Conservation (phyloP, 169 alveolate genomes). For the Toxoplasma gondii region DNA sequence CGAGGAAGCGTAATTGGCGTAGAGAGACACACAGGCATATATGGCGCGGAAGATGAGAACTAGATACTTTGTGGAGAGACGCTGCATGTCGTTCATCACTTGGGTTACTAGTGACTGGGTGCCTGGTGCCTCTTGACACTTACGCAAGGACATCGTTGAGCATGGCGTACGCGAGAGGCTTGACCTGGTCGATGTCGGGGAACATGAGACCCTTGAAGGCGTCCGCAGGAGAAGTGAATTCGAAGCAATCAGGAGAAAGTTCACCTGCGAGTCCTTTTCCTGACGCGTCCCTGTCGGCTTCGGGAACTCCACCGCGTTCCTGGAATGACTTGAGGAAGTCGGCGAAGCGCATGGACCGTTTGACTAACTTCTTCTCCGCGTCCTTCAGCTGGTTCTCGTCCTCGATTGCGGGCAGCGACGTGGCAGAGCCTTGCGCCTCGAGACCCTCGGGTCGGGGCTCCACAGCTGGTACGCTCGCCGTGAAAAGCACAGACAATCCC, state of each 20-base stretch:
- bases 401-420: background rate
- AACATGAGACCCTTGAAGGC: conserved; percentile 20
- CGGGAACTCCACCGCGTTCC: background rate
- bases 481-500: conserved; percentile 63
- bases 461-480: conserved; percentile 40
- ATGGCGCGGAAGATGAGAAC: too few species aligned
- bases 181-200: conserved; percentile 61
- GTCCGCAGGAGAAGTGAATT: background rate
- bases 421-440: background rate
- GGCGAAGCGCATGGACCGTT: background rate
- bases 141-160: conserved; percentile 58
- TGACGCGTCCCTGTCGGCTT: background rate
- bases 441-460: background rate
- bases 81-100: too few species aligned
- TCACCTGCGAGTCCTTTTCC: background rate
- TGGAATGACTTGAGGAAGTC: conserved; percentile 1
- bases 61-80: too few species aligned
- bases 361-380: background rate
- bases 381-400: background rate
- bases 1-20: too few species aligned
- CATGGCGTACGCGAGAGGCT: conserved; percentile 62
- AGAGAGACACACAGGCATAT: too few species aligned
- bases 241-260: background rate
- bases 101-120: background rate
- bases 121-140: background rate